Evolutionary conservation across 1,139 yeast species (phyloP).

Genomic region (Candida sojae): DNA sequence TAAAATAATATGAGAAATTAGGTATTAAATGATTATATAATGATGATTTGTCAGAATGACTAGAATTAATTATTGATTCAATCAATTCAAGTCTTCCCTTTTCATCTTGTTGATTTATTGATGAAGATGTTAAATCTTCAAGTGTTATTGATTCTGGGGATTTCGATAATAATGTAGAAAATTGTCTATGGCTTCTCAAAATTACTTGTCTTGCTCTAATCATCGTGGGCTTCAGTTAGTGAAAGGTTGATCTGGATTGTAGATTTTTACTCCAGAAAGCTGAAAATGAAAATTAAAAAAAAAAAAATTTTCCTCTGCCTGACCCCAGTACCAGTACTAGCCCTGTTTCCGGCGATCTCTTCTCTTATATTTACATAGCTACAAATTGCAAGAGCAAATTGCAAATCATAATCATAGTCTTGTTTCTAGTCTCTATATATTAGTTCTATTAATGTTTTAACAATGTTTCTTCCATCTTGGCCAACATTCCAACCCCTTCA

Average conservation of each 20-base stretch:
- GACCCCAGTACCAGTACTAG: too few species aligned
- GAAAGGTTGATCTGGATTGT: background rate
- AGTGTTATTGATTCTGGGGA: conserved; percentile 12
- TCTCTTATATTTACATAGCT: too few species aligned
- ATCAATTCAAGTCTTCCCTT: conserved; percentile 11
- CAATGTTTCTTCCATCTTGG: conserved; percentile 45
- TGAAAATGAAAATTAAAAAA: background rate
- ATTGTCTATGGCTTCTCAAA: conserved; percentile 1
- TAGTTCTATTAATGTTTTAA: conserved; percentile 6
- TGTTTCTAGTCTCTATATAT: background rate
- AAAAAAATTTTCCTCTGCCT: background rate
- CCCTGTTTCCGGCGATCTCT: too few species aligned
- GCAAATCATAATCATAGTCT: background rate
- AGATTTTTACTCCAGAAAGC: background rate
- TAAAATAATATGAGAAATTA: conserved; percentile 34
- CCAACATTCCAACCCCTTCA: conserved; percentile 52
- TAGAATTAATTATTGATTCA: conserved; percentile 11
- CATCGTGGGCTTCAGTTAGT: background rate
- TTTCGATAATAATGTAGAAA: conserved; percentile 18
- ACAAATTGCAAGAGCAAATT: background rate
- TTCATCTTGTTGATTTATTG: conserved; percentile 13
- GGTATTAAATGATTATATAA: conserved; percentile 20
- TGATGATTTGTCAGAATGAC: conserved; percentile 11
- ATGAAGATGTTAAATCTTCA: conserved; percentile 6
- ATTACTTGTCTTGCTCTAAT: background rate